phyloP scores from a whole-genome alignment of 2,329 filamentous ascomycete species.

The Verticillium nubilum region DNA sequence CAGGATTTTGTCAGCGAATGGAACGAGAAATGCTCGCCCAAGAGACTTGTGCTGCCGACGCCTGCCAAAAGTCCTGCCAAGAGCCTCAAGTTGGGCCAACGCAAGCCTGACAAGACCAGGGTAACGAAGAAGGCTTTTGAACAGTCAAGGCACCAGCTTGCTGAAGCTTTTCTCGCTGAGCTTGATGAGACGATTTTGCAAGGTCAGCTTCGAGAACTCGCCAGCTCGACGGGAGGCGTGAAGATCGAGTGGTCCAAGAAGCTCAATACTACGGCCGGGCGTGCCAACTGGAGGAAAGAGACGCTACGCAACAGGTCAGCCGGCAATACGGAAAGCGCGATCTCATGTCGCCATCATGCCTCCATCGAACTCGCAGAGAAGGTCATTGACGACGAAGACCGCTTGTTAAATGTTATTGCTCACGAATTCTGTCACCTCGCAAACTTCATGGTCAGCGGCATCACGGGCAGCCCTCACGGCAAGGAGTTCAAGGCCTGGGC shows the following conservation, averaged over 20 bases:
- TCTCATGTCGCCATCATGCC: constrained; percentile 50
- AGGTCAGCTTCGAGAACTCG: constrained; percentile 52
- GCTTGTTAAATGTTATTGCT: constrained; percentile 84
- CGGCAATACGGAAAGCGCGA: constrained; percentile 17
- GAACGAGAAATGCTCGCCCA: constrained; percentile 57
- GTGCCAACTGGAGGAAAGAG: constrained; percentile 67
- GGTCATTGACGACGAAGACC: constrained; percentile 71
- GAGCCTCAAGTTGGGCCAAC: not conserved
- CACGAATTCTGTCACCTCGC: constrained; percentile 96
- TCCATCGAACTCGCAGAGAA: constrained; percentile 85
- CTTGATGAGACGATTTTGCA: constrained; percentile 62
- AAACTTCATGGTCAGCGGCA: constrained; percentile 79
- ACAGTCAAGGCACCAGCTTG: constrained; percentile 54
- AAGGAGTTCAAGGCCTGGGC: constrained; percentile 77
- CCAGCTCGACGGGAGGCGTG: constrained; percentile 63
- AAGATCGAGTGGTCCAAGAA: constrained; percentile 69
- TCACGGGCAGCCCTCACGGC: constrained; percentile 75
- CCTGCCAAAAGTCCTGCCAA: constrained; percentile 20
- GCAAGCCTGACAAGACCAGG: constrained; percentile 18
- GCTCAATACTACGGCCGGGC: constrained; percentile 74
- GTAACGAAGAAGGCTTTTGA: constrained; percentile 44
- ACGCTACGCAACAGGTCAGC: constrained; percentile 31
- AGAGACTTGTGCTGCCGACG: constrained; percentile 27
- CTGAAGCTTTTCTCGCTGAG: constrained; percentile 58
- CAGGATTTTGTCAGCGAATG: constrained; percentile 55